phyloP scores from a whole-genome alignment of 768 basidiomycete species.

The Leccinellum luteum region DNA sequence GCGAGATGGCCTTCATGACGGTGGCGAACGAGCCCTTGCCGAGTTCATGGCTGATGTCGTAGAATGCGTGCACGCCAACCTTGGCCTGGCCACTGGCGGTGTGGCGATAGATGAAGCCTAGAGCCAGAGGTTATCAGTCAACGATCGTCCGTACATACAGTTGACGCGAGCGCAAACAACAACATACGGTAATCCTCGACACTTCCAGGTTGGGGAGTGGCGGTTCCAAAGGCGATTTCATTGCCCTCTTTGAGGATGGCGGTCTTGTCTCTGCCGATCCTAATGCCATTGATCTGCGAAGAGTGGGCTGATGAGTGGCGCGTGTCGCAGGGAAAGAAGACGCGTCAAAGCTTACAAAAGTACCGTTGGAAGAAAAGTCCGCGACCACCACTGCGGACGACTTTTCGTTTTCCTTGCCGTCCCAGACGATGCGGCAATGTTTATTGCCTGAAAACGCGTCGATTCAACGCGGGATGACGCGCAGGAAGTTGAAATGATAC shows the following conservation, averaged over 20 bases:
- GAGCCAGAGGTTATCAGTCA: neutral
- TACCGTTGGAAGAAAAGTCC: constrained; percentile 44
- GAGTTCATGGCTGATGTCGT: constrained; percentile 67
- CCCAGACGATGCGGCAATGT: constrained; percentile 39
- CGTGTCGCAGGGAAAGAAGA: constrained; percentile 9
- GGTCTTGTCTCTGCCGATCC: constrained; percentile 38
- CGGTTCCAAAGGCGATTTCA: constrained; percentile 82
- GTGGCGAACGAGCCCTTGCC: constrained; percentile 92
- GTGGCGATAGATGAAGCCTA: constrained; percentile 74
- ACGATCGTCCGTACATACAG: neutral
- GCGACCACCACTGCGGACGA: constrained; percentile 29
- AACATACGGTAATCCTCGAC: constrained; percentile 75
- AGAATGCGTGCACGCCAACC: constrained; percentile 58
- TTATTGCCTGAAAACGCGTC: constrained; percentile 38
- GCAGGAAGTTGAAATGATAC: constrained; percentile 23
- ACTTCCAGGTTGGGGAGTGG: constrained; percentile 41
- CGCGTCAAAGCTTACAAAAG: constrained; percentile 34
- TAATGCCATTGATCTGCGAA: constrained; percentile 38
- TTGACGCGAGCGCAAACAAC: neutral
- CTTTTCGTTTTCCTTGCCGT: constrained; percentile 31
- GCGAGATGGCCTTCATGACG: constrained; percentile 79
- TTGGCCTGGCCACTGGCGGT: constrained; percentile 47
- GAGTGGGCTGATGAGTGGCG: constrained; percentile 7
- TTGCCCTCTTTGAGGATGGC: constrained; percentile 60
- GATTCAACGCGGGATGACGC: constrained; percentile 13